Evolutionary conservation across 2,329 filamentous ascomycete genomes (phyloP).

Genomic region (Xylaria sp.): DNA sequence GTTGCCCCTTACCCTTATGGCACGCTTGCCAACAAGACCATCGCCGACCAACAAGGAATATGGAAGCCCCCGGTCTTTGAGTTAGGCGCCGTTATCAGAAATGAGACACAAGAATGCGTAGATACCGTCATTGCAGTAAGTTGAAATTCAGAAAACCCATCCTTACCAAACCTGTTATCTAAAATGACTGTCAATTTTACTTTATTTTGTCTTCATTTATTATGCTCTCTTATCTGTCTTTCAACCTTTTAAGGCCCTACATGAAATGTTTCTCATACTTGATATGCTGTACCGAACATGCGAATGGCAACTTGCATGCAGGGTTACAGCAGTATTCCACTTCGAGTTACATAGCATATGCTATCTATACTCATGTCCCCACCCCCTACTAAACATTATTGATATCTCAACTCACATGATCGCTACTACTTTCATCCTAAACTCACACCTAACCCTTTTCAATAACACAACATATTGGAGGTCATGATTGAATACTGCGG

Average conservation of each 20-base stretch:
- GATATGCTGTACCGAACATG: background rate
- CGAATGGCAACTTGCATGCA: background rate
- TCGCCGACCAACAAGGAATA: conserved; percentile 5
- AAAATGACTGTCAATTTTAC: background rate
- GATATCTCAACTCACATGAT: background rate
- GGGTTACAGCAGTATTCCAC: background rate
- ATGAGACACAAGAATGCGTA: conserved; percentile 20
- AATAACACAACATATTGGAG: background rate
- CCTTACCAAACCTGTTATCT: background rate
- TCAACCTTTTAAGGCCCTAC: background rate
- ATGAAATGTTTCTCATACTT: background rate
- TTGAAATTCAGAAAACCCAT: background rate
- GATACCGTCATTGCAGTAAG: conserved; percentile 27
- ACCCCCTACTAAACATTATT: background rate
- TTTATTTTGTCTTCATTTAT: background rate
- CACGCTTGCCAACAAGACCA: conserved; percentile 21
- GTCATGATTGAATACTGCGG: background rate
- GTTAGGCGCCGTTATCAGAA: conserved; percentile 22
- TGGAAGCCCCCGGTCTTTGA: conserved; percentile 27
- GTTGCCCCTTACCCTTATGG: conserved; percentile 31
- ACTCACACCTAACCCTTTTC: background rate
- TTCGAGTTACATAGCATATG: background rate
- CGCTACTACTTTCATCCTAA: background rate
- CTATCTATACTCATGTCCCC: background rate
- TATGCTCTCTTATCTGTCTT: too few species aligned